phyloP scores from a whole-genome alignment of 371 early-diverging fungal genomes.

The Lichtheimia ornata region DNA sequence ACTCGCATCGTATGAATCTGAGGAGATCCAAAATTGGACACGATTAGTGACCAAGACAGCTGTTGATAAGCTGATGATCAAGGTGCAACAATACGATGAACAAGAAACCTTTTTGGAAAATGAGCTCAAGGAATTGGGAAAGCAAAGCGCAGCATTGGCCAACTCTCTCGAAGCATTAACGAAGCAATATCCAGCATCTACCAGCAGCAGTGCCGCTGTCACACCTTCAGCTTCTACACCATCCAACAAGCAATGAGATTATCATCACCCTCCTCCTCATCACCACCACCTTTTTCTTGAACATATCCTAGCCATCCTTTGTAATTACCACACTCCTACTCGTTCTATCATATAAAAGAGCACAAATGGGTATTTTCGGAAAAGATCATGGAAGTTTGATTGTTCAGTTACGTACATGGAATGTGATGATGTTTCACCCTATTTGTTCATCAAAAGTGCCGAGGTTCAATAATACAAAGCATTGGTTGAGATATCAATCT shows the following conservation, averaged over 20 bases:
- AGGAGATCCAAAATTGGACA: slow-evolving; percentile 80
- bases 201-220: neutral
- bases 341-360: too few relatives aligned
- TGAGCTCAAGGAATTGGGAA: slow-evolving; percentile 84
- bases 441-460: too few relatives aligned
- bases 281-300: too few relatives aligned
- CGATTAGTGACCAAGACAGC: slow-evolving; percentile 82
- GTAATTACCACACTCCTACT: too few relatives aligned
- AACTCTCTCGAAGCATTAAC: slow-evolving; percentile 33
- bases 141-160: slow-evolving; percentile 58
- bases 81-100: slow-evolving; percentile 91
- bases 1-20: slow-evolving; percentile 74
- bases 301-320: too few relatives aligned
- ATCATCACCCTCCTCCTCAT: too few relatives aligned
- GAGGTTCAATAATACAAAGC: too few relatives aligned
- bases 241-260: neutral
- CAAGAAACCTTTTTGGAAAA: slow-evolving; percentile 80
- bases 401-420: too few relatives aligned
- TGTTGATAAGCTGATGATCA: slow-evolving; percentile 80
- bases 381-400: too few relatives aligned
- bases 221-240: slow-evolving; percentile 2
- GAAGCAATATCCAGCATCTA: slow-evolving; percentile 13
- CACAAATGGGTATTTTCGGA: too few relatives aligned
- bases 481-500: too few relatives aligned
- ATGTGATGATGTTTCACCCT: too few relatives aligned